phyloP scores from a whole-genome alignment of 805 yeast genomes.

The Ogataea corticis region DNA sequence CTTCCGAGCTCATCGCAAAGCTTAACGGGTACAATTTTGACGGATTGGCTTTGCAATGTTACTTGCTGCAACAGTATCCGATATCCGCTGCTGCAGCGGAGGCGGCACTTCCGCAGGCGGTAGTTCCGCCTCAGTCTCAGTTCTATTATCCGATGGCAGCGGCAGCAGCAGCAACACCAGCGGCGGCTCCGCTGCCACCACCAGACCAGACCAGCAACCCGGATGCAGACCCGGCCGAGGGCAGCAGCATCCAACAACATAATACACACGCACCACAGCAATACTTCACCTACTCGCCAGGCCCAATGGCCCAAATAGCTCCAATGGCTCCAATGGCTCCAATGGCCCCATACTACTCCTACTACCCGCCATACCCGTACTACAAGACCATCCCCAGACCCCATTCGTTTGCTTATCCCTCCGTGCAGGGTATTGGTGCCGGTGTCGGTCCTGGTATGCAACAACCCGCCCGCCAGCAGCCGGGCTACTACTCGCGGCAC shows the following conservation, averaged over 20 bases:
- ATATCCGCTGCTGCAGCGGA: too few species aligned
- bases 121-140: constrained; percentile 1
- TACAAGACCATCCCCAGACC: constrained; percentile 9
- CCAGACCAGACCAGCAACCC: not conserved
- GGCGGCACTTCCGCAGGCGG: not conserved
- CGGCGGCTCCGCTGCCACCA: not conserved
- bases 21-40: constrained; percentile 24
- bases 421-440: too few species aligned
- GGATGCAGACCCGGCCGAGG: not conserved
- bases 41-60: constrained; percentile 18
- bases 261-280: constrained; percentile 5
- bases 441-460: constrained; percentile 9
- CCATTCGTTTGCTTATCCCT: constrained; percentile 10
- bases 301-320: constrained; percentile 2
- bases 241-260: too few species aligned
- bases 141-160: not conserved
- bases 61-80: constrained; percentile 12
- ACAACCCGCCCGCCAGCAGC: constrained; percentile 6
- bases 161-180: not conserved
- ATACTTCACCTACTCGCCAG: constrained; percentile 11
- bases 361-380: constrained; percentile 12
- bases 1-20: constrained; percentile 12
- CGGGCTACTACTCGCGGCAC: constrained; percentile 1
- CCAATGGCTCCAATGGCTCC: constrained; percentile 6
- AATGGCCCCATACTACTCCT: constrained; percentile 10